These are phyloP conservation scores for Corymbia citriodora DNA, from an alignment of 441 rosid genomes.

Conservation along the genomic window DNA sequence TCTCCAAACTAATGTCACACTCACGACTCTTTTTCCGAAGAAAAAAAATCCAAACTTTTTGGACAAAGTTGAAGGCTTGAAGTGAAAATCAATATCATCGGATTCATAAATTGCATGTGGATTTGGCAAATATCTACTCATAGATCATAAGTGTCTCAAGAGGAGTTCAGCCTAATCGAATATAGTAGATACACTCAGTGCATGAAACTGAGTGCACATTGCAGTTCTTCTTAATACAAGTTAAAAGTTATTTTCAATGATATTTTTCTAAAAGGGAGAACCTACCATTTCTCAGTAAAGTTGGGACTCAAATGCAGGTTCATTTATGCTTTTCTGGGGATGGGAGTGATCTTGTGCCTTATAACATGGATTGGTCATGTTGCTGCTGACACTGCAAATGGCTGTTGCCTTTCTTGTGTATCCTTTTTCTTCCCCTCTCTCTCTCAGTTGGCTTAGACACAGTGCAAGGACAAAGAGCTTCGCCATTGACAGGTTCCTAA, in stretches of 20 bases:
- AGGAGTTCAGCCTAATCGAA: background rate
- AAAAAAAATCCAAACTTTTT: background rate
- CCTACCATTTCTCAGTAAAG: background rate
- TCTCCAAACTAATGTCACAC: background rate
- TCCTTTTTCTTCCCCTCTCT: conserved; percentile 18
- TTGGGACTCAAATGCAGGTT: conserved; percentile 33
- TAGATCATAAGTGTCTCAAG: background rate
- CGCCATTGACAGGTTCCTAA: background rate
- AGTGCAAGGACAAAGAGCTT: background rate
- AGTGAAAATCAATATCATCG: background rate
- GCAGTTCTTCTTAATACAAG: background rate
- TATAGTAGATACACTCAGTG: background rate
- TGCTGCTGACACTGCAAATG: conserved; percentile 39
- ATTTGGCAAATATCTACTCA: background rate
- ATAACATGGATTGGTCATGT: conserved; percentile 42
- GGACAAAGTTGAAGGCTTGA: background rate
- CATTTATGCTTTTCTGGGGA: conserved; percentile 26
- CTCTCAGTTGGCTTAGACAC: background rate
- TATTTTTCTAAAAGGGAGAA: background rate
- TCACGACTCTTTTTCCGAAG: background rate
- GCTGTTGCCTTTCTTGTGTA: conserved; percentile 50
- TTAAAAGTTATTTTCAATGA: background rate
- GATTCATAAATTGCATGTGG: background rate
- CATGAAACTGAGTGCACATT: background rate
- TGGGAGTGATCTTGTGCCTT: conserved; percentile 35